Evolutionary conservation across 148 eudicot genomes (phyloP), one percentile per base, ranked within the genome.

Genomic region (Selenicereus undatus): DNA sequence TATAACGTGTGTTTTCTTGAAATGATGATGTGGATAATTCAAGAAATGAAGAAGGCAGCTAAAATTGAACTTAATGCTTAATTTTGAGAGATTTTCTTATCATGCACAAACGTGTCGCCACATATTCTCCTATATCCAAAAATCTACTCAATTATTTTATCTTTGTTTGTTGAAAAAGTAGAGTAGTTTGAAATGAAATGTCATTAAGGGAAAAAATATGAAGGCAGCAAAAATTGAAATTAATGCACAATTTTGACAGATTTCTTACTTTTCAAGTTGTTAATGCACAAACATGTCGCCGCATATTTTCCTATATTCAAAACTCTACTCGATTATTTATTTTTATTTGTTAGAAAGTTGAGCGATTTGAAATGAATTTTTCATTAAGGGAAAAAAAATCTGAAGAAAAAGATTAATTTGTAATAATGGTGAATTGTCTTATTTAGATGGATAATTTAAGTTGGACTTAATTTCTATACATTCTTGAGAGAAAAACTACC

Each of bases 21-120:
- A 54, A 68, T 54, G 82, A 64, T 83, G 79, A 79, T 69, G 39
- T 74, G 75, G 85, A 83, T 71, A 79, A 76, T 82, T 11, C 51
- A 22, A 35, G 27, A 24, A 9, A n/a, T 3, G 12, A 64, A 24
- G 12, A 35, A 4, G 10, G 68, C 24, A 60, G 8, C 2, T 75
- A 43, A 21, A 22, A 21, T 43, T 24, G 1, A 32, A 32, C 1
- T 1, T 11, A 65, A 65, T 65, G 70, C 70, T 24, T 7, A n/a
- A 8, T 65, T 65, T 65, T 60, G 26, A 5, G 26, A 60, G 66
- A 60, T 60, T 60, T 60, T 60, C 66, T 60, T 60, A 10, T 24
- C 66, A 4, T 60, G 84, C 89, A 86, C 86, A 62, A 84, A 87
- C 91, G 91, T 84, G 90, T 89, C 85, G 90, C 90, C 91, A 89